Conservation (phyloP, 768 basidiomycete species). For the Suillus occidentalis region DNA sequence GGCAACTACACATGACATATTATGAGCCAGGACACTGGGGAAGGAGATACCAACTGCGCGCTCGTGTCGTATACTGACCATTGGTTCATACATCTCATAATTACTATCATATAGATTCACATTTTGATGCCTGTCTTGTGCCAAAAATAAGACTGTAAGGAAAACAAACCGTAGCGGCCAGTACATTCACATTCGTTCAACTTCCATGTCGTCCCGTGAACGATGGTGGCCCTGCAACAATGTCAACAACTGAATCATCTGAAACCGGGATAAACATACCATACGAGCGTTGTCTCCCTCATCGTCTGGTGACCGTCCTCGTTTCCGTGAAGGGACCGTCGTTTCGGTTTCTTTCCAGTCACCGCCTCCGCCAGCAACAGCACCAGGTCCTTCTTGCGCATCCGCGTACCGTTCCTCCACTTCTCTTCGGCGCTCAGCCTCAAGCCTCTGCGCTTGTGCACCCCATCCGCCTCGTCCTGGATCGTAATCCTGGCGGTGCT, state of each 20-base stretch:
- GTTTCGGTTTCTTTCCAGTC: conserved; percentile 78
- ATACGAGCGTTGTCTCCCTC: conserved; percentile 60
- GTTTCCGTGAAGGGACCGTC: conserved; percentile 50
- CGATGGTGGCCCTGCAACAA: conserved; percentile 54
- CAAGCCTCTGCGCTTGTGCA: conserved; percentile 74
- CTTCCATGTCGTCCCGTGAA: conserved; percentile 63
- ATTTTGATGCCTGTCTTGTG: conserved; percentile 12
- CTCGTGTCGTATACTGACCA: conserved; percentile 50
- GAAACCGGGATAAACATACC: conserved; percentile 40
- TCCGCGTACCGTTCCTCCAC: conserved; percentile 88
- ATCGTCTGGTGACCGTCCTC: conserved; percentile 76
- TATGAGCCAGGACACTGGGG: conserved; percentile 38
- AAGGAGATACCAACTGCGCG: conserved; percentile 44
- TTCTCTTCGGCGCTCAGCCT: conserved; percentile 74
- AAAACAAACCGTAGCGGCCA: conserved; percentile 27
- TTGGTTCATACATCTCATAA: conserved; percentile 2
- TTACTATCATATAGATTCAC: conserved; percentile 15
- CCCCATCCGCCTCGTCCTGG: conserved; percentile 96
- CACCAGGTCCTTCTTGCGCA: conserved; percentile 74
- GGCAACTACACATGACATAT: conserved; percentile 58
- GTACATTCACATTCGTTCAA: conserved; percentile 62
- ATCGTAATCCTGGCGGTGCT: conserved; percentile 96
- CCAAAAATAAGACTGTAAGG: conserved; percentile 5
- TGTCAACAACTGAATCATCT: conserved; percentile 9
- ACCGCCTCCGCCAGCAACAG: conserved; percentile 80